Percentiles rank a stretch among this genome's conserved stretches.
Conservation (phyloP, 805 yeast genomes). For the Lachancea dasiensis region DNA sequence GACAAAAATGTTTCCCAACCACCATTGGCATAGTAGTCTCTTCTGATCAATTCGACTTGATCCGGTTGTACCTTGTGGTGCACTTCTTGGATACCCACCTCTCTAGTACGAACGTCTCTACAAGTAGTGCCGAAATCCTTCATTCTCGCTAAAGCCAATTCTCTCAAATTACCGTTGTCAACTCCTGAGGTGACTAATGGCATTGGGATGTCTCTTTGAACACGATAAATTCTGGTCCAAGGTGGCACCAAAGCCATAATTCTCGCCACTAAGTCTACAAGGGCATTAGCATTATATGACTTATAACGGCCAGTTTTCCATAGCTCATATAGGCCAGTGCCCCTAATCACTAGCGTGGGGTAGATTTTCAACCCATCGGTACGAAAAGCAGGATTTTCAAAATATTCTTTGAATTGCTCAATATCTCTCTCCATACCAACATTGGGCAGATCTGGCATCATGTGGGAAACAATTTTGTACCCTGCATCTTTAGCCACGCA, state of each 20-base stretch:
- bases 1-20: constrained; percentile 98
- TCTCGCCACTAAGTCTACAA: constrained; percentile 92
- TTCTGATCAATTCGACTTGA: constrained; percentile 89
- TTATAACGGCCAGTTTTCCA: constrained; percentile 96
- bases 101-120: constrained; percentile 94
- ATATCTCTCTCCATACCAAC: constrained; percentile 98
- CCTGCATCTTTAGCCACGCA: constrained; percentile 97
- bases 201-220: constrained; percentile 98
- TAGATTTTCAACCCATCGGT: constrained; percentile 95
- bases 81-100: constrained; percentile 97
- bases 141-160: constrained; percentile 94
- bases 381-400: constrained; percentile 93
- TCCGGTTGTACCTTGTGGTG: constrained; percentile 96
- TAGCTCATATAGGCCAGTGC: constrained; percentile 92
- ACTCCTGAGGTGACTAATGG: constrained; percentile 97
- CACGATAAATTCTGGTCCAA: constrained; percentile 98
- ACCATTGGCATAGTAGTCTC: constrained; percentile 96
- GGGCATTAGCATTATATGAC: constrained; percentile 89
- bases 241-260: constrained; percentile 96
- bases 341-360: constrained; percentile 94
- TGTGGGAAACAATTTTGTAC: constrained; percentile 93
- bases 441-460: constrained; percentile 99
- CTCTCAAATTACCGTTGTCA: constrained; percentile 94
- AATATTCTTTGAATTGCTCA: constrained; percentile 93
- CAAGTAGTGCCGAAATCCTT: constrained; percentile 95